Evolutionary conservation across 139 green algal genomes (phyloP).

Genomic region (Pseudopediastrum boryanum): DNA sequence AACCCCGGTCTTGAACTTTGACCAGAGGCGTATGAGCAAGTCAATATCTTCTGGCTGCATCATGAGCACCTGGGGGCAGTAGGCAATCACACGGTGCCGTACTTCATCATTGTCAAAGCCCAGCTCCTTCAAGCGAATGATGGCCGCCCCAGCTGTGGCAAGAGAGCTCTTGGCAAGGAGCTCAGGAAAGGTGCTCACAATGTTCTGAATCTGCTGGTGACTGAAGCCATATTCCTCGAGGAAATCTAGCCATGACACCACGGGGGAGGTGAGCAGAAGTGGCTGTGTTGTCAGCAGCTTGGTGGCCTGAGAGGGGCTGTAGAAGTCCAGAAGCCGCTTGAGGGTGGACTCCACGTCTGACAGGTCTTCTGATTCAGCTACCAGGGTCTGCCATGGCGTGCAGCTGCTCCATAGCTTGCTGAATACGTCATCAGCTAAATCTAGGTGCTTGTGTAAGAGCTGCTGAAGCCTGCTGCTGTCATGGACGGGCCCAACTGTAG

Average conservation of each 20-base stretch:
- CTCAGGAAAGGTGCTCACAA: constrained; percentile 17
- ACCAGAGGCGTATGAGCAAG: constrained; percentile 26
- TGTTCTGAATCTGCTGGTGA: not conserved
- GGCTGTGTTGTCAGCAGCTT: too few species aligned
- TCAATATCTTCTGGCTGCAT: constrained; percentile 18
- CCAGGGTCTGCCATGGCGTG: too few species aligned
- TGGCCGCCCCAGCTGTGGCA: constrained; percentile 1
- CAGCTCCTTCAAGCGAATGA: constrained; percentile 20
- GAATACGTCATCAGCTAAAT: too few species aligned
- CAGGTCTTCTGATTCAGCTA: too few species aligned
- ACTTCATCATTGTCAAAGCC: constrained; percentile 38
- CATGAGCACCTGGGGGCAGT: constrained; percentile 26
- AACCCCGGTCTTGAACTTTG: constrained; percentile 27
- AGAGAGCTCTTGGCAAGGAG: not conserved
- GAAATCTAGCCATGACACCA: constrained; percentile 29
- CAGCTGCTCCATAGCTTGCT: too few species aligned
- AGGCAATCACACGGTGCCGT: constrained; percentile 35
- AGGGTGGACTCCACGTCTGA: too few species aligned
- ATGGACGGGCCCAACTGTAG: too few species aligned
- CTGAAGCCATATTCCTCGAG: constrained; percentile 20
- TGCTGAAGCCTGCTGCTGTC: too few species aligned
- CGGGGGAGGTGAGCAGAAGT: not conserved
- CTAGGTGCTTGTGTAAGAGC: too few species aligned
- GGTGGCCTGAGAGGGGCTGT: too few species aligned
- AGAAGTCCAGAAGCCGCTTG: too few species aligned